Conservation (phyloP, 805 yeast genomes). For the Cephaloascus fragrans region DNA sequence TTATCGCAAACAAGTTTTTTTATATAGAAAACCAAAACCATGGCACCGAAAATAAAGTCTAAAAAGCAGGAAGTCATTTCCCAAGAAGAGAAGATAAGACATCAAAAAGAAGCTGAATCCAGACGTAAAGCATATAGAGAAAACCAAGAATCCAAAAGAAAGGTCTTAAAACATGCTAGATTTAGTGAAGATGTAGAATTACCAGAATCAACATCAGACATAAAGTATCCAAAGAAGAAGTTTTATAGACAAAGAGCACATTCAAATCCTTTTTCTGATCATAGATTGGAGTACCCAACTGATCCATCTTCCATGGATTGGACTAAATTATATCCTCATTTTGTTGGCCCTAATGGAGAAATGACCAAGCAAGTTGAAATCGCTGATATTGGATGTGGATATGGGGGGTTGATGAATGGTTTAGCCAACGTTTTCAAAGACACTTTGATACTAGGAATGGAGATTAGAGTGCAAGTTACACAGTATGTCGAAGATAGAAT, state of each 20-base stretch:
- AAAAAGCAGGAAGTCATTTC: background rate
- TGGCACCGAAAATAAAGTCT: background rate
- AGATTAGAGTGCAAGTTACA: constrained; percentile 94
- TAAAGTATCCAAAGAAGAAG: constrained; percentile 70
- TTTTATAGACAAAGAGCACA: constrained; percentile 96
- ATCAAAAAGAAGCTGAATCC: constrained; percentile 18
- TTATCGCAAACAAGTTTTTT: no score
- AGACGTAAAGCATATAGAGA: constrained; percentile 42
- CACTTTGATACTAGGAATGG: constrained; percentile 83
- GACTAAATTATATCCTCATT: constrained; percentile 65
- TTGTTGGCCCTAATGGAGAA: constrained; percentile 28
- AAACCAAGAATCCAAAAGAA: constrained; percentile 32
- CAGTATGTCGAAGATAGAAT: constrained; percentile 95
- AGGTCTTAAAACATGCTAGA: constrained; percentile 33
- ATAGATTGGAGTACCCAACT: constrained; percentile 77
- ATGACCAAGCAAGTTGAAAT: constrained; percentile 59
- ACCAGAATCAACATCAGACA: constrained; percentile 9
- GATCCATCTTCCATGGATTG: constrained; percentile 84
- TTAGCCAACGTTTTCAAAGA: constrained; percentile 73
- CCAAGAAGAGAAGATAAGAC: background rate
- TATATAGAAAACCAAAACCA: no score
- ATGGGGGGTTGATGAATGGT: constrained; percentile 82
- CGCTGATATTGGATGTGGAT: constrained; percentile 97
- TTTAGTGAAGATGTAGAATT: constrained; percentile 20
- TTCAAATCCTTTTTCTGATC: constrained; percentile 95